phyloP scores from a whole-genome alignment of 495 filamentous ascomycete genomes.

The Lasiosphaeria hispida region DNA sequence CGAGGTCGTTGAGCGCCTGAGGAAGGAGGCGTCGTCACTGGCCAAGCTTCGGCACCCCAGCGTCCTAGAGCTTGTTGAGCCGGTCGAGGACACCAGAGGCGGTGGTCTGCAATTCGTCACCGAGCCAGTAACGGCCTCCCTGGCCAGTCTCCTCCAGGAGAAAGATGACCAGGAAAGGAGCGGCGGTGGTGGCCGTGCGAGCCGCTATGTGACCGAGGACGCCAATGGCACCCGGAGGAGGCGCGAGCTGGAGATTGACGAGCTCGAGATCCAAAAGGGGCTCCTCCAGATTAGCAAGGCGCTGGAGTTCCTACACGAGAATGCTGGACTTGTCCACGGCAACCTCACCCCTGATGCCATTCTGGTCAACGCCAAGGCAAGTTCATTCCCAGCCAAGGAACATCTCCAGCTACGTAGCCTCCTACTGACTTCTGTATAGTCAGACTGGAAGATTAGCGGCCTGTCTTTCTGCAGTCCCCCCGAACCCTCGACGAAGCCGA shows the following conservation, averaged over 20 bases:
- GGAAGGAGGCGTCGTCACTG: constrained; percentile 84
- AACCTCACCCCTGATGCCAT: constrained; percentile 96
- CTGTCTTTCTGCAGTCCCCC: constrained; percentile 83
- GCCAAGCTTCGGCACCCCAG: constrained; percentile 86
- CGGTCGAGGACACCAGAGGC: constrained; percentile 87
- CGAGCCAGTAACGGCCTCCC: constrained; percentile 80
- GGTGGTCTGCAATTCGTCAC: constrained; percentile 96
- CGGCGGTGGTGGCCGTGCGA: constrained; percentile 63
- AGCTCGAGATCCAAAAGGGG: constrained; percentile 96
- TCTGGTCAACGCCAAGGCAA: constrained; percentile 85
- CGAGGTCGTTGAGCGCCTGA: constrained; percentile 84
- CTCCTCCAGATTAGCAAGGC: constrained; percentile 90
- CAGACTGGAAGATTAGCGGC: constrained; percentile 97
- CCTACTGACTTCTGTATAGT: constrained; percentile 44
- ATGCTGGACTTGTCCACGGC: constrained; percentile 86
- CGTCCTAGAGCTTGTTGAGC: constrained; percentile 88
- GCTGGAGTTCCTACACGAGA: constrained; percentile 94
- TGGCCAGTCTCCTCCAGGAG: constrained; percentile 78
- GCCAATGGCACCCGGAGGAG: constrained; percentile 68
- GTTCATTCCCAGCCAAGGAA: constrained; percentile 17
- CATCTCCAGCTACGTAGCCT: constrained; percentile 13
- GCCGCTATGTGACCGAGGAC: constrained; percentile 80
- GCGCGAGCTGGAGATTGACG: constrained; percentile 90
- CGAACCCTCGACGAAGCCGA: constrained; percentile 63
- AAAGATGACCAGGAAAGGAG: constrained; percentile 84